A percentile compares a stretch with the other conserved stretches of the same genome.
These are phyloP conservation scores for Trichoderma afroharzianum DNA, from an alignment of 2,329 filamentous ascomycete genomes.

Conservation along the genomic window DNA sequence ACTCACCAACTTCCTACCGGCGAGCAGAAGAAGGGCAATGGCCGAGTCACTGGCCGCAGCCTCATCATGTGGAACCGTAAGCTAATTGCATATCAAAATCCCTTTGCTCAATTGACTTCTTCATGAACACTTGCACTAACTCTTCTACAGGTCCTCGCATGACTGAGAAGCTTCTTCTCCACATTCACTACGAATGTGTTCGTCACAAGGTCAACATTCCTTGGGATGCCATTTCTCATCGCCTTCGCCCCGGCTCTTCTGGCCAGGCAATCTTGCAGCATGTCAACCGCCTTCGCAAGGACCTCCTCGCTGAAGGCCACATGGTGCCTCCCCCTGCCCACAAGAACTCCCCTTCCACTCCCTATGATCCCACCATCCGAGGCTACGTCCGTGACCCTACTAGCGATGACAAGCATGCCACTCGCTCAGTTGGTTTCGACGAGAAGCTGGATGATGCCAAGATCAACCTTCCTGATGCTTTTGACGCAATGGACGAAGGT, in stretches of 20 bases:
- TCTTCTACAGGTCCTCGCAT: constrained; percentile 40
- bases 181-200: constrained; percentile 39
- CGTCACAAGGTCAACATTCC: constrained; percentile 33
- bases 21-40: constrained; percentile 27
- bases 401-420: constrained; percentile 25
- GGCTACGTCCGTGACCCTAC: constrained; percentile 32
- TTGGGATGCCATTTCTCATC: constrained; percentile 40
- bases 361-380: constrained; percentile 28
- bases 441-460: constrained; percentile 33
- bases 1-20: constrained; percentile 27
- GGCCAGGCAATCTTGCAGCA: constrained; percentile 38
- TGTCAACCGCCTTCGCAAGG: constrained; percentile 33
- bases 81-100: constrained; percentile 19
- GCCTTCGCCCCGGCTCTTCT: constrained; percentile 40
- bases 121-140: background rate
- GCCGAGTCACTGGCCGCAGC: constrained; percentile 33
- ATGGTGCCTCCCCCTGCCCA: constrained; percentile 37
- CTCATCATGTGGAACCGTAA: constrained; percentile 44
- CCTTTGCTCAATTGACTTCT: background rate
- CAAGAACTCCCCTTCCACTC: constrained; percentile 24
- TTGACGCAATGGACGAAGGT: constrained; percentile 18
- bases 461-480: constrained; percentile 27
- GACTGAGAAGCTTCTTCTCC: constrained; percentile 42
- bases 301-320: constrained; percentile 38
- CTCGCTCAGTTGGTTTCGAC: constrained; percentile 30